A percentile compares a stretch with the other conserved stretches of the same genome.
Conservation (phyloP, 106 monocot genomes). For the Narthecium ossifragum region DNA sequence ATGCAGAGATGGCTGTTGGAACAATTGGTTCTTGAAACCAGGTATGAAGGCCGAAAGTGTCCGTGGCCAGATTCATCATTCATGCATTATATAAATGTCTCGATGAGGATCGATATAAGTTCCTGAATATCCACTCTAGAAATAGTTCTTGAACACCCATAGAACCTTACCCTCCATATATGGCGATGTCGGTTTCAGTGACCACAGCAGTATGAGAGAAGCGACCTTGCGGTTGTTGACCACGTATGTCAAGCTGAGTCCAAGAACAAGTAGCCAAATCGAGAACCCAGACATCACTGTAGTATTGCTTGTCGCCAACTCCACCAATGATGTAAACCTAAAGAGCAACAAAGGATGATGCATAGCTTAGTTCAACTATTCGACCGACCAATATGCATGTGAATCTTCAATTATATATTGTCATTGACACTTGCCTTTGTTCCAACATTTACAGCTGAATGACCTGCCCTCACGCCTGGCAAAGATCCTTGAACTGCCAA, state of each 20-base stretch:
- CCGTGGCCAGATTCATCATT: no score
- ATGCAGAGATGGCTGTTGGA: no score
- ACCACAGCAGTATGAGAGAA: slow-evolving; percentile 81
- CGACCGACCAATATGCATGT: no score
- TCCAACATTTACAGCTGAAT: slow-evolving; percentile 69
- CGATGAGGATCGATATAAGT: no score
- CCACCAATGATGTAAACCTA: slow-evolving; percentile 88
- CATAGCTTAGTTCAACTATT: no score
- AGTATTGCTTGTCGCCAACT: slow-evolving; percentile 92
- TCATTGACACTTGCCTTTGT: slow-evolving; percentile 34
- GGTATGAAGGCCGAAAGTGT: no score
- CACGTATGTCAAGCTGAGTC: slow-evolving; percentile 65
- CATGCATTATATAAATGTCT: no score
- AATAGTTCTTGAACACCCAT: no score
- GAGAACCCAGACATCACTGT: slow-evolving; percentile 91
- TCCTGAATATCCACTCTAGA: no score
- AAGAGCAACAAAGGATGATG: no score
- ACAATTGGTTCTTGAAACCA: no score
- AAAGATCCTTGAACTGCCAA: slow-evolving; percentile 60
- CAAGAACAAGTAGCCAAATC: slow-evolving; percentile 51
- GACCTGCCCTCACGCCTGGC: slow-evolving; percentile 89
- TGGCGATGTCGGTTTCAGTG: slow-evolving; percentile 54
- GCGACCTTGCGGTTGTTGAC: slow-evolving; percentile 70
- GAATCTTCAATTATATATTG: no score
- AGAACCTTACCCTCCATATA: slow-evolving; percentile 92